phyloP scores from a whole-genome alignment of 345 rosid species.

The Linum tenue region DNA sequence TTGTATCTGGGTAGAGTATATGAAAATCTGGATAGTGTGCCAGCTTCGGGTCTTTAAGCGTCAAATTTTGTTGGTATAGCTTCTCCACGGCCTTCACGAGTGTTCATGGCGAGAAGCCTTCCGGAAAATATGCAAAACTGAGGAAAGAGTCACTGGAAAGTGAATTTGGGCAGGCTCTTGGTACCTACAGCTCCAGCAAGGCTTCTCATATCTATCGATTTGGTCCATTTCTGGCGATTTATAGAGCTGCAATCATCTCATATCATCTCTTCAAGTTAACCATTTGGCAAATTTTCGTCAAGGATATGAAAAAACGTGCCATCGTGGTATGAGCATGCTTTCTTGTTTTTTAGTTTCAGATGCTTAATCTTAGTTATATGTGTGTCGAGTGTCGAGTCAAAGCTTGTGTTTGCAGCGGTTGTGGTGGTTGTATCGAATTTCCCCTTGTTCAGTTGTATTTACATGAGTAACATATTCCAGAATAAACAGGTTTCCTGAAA shows the following conservation, averaged over 20 bases:
- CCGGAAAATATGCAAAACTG: constrained; percentile 72
- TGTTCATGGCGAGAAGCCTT: constrained; percentile 74
- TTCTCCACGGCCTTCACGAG: constrained; percentile 55
- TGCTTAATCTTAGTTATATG: not conserved
- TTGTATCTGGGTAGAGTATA: not conserved
- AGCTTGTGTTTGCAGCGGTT: not conserved
- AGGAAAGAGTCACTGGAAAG: constrained; percentile 95
- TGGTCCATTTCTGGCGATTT: constrained; percentile 79
- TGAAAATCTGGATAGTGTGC: not conserved
- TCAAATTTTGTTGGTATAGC: constrained; percentile 26
- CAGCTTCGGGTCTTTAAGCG: constrained; percentile 1
- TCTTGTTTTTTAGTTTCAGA: not conserved
- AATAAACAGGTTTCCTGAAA: too few relatives aligned
- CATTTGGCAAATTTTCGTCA: constrained; percentile 56
- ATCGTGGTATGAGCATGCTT: constrained; percentile 38
- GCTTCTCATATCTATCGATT: constrained; percentile 50
- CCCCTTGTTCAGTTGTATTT: not conserved
- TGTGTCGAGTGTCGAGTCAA: not conserved
- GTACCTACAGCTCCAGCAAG: constrained; percentile 52
- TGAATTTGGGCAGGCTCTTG: constrained; percentile 71
- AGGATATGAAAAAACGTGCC: constrained; percentile 66
- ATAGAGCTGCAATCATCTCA: constrained; percentile 81
- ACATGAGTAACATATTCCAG: too few relatives aligned
- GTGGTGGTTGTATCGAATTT: not conserved
- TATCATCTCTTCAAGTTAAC: constrained; percentile 66